Percentiles rank a stretch among this genome's conserved stretches.
Conservation (phyloP, 352 stramenopile genomes). For the Globisporangium sylvaticum region DNA sequence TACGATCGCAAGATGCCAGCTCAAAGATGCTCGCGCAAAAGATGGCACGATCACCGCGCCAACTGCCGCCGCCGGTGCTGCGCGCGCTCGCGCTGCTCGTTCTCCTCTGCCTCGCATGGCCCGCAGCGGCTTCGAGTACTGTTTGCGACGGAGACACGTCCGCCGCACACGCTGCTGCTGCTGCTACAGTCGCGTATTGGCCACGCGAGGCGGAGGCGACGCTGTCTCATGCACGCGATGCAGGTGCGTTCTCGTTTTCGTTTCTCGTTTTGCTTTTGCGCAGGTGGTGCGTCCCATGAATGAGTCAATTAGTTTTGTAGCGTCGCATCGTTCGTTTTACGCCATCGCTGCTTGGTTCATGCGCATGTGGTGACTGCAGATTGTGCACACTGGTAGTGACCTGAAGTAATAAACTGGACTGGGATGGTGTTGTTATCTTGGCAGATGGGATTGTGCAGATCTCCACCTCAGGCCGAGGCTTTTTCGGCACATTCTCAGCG, state of each 20-base stretch:
- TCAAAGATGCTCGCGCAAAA: not conserved
- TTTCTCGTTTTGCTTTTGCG: not conserved
- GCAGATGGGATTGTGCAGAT: constrained; percentile 23
- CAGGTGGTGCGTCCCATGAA: not conserved
- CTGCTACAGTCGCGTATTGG: constrained; percentile 26
- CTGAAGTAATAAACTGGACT: not conserved
- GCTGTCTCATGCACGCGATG: constrained; percentile 19
- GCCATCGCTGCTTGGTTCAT: not conserved
- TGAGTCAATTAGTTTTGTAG: not conserved
- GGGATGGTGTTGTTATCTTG: not conserved
- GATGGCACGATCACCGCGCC: not conserved
- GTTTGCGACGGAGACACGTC: not conserved
- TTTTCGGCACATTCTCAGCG: constrained; percentile 24
- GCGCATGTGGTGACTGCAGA: not conserved
- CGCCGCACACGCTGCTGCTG: not conserved
- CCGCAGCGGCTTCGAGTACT: not conserved
- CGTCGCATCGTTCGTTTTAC: not conserved
- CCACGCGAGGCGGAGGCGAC: constrained; percentile 21
- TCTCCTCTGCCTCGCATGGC: not conserved
- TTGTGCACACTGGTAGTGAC: not conserved
- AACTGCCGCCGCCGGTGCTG: not conserved
- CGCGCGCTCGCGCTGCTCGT: constrained; percentile 2
- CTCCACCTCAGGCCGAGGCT: constrained; percentile 20
- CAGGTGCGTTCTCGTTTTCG: no score
- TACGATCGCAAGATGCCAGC: not conserved